Evolutionary conservation across 371 early-diverging fungal genomes (phyloP).

Genomic region (Cokeromyces recurvatus): DNA sequence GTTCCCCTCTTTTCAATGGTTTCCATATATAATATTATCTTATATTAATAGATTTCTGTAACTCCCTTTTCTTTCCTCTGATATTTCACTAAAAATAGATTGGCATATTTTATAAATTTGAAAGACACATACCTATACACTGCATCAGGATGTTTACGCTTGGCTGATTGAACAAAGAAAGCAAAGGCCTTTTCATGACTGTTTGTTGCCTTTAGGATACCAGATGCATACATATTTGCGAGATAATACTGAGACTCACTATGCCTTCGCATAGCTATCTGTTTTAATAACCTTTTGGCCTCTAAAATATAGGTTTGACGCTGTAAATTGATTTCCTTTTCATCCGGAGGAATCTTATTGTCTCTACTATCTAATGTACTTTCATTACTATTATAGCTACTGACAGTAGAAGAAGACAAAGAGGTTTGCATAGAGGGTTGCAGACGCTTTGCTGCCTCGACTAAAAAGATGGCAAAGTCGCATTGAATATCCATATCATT

Average conservation of each 20-base stretch:
- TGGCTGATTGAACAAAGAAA: slow-evolving; percentile 59
- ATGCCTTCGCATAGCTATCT: slow-evolving; percentile 51
- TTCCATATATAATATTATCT: too few relatives aligned
- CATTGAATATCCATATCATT: slow-evolving; percentile 71
- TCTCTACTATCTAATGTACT: not conserved
- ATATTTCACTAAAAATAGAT: too few relatives aligned
- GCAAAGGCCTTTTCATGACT: slow-evolving; percentile 54
- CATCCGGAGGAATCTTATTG: too few relatives aligned
- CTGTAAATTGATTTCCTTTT: not conserved
- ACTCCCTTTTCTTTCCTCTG: too few relatives aligned
- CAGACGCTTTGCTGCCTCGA: slow-evolving; percentile 52
- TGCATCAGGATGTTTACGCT: slow-evolving; percentile 62
- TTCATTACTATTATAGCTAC: not conserved
- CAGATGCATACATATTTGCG: slow-evolving; percentile 57
- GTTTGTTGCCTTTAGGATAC: slow-evolving; percentile 36
- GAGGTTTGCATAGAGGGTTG: slow-evolving; percentile 21
- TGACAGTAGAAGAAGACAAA: too few relatives aligned
- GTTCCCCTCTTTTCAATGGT: too few relatives aligned
- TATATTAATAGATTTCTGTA: too few relatives aligned
- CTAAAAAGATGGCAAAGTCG: slow-evolving; percentile 73
- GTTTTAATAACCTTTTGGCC: slow-evolving; percentile 52
- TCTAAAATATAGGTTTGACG: slow-evolving; percentile 38
- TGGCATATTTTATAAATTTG: too few relatives aligned
- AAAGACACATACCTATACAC: slow-evolving; percentile 54
- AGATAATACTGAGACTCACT: slow-evolving; percentile 58